Base-by-base conservation (phyloP, 1,284 basidiomycete species). In the Malassezia pachydermatis region DNA sequence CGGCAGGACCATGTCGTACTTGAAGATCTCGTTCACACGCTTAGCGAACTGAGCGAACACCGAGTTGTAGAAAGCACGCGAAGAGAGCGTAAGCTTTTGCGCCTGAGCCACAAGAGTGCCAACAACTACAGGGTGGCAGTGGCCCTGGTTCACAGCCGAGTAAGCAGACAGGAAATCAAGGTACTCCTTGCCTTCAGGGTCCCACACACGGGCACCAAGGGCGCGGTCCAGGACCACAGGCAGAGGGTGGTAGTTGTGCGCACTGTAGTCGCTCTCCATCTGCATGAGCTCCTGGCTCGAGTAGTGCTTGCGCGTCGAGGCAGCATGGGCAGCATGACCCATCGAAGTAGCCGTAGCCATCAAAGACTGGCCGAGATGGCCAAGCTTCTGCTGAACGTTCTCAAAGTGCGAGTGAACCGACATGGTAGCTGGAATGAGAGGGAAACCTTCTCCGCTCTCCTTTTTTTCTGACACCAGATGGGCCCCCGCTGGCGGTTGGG, bases 21-120 rank as follows among this genome's bases (percentile, higher is more conserved):
- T 68, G 30, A 73, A 67, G 74, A 87, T 79, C 60, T 81, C 75
- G 11, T 86, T 90, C 48, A 95, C 76, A 73, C 83, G 81, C 75
- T 88, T 78, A 2, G 89, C 88, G 73, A 92, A 98, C 19, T 78
- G 79, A 0, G 88, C 88, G 61, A 98, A 88, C 51, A 84, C 78
- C 36, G 83, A 84, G 69, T 94, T 95, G 78, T 96, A 89, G 77
- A 98, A 98, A 0, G 92, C 92, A 51, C 92, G 81, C 41, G 89
- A 95, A 14, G 88, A 89, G 41, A 98, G 80, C 1, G 92, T 95
- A 51, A 96, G 80, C 72, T 81, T 85, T 74, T 84, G 81, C 0
- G 90, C 84, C 76, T 98, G 92, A 39, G 81, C 79, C 30, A 84
- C 76, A 41, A 98, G 80, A 1, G 90, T 80, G 22, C 77, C 78